Conservation (phyloP, 2,329 filamentous ascomycete genomes). For the Sarocladiaceae sp. region DNA sequence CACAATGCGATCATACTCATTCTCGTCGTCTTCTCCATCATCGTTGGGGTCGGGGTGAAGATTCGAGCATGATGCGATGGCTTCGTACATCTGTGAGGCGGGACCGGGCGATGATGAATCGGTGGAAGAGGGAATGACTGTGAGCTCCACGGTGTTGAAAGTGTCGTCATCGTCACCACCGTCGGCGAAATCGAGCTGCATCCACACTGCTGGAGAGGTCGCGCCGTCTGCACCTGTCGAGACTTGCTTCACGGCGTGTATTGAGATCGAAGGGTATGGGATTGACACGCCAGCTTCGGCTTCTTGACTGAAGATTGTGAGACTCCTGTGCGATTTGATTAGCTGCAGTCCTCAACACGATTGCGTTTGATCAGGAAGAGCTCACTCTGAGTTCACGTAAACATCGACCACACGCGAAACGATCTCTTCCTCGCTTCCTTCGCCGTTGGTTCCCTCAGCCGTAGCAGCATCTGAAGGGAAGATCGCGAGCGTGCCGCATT, state of each 20-base stretch:
- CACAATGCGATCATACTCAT: slow-evolving; percentile 50
- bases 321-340: slow-evolving; percentile 23
- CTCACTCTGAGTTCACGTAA: slow-evolving; percentile 57
- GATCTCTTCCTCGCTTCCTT: slow-evolving; percentile 25
- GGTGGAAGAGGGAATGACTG: slow-evolving; percentile 47
- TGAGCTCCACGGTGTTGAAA: slow-evolving; percentile 63
- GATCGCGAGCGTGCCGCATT: slow-evolving; percentile 52
- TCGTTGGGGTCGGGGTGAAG: slow-evolving; percentile 67
- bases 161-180: slow-evolving; percentile 58
- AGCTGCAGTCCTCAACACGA: background rate
- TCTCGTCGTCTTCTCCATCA: slow-evolving; percentile 54
- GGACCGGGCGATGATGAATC: slow-evolving; percentile 17
- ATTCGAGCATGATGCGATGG: slow-evolving; percentile 71
- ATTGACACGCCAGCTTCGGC: slow-evolving; percentile 61
- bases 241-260: slow-evolving; percentile 68
- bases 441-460: slow-evolving; percentile 23
- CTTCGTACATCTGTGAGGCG: slow-evolving; percentile 53
- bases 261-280: slow-evolving; percentile 69
- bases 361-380: background rate
- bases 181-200: slow-evolving; percentile 63
- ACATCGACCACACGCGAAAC: slow-evolving; percentile 49
- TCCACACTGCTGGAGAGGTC: slow-evolving; percentile 53
- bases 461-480: slow-evolving; percentile 34
- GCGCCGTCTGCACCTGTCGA: slow-evolving; percentile 29
- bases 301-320: slow-evolving; percentile 60